phyloP scores from a whole-genome alignment of 768 basidiomycete genomes.

The Piloderma croceum region DNA sequence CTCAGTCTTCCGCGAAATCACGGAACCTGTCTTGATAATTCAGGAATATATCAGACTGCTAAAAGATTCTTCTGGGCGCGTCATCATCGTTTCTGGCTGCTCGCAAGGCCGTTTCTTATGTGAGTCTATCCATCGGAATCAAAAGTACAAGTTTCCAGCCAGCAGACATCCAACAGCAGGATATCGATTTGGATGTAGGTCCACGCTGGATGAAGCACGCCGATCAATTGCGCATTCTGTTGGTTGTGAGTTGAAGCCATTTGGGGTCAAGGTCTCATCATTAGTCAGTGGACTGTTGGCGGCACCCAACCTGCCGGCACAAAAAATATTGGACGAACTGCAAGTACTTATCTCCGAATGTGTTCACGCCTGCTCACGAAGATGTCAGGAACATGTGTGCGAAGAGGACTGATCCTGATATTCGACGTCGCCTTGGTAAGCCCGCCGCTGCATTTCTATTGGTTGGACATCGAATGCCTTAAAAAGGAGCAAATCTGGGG shows the following conservation, averaged over 20 bases:
- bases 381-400: not conserved
- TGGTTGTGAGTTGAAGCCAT: slow-evolving; percentile 8
- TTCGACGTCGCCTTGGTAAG: not conserved
- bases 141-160: not conserved
- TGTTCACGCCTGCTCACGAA: too few relatives aligned
- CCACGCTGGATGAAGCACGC: slow-evolving; percentile 5
- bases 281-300: slow-evolving; percentile 2
- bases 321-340: too few relatives aligned
- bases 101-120: slow-evolving; percentile 2
- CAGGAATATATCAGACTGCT: slow-evolving; percentile 24
- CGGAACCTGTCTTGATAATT: slow-evolving; percentile 22
- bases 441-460: too few relatives aligned
- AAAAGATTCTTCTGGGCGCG: slow-evolving; percentile 22
- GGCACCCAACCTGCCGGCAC: too few relatives aligned
- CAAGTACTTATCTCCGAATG: too few relatives aligned
- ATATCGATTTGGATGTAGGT: not conserved
- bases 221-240: slow-evolving; percentile 12
- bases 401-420: not conserved
- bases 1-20: slow-evolving; percentile 16
- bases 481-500: too few relatives aligned
- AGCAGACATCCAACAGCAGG: not conserved
- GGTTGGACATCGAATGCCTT: too few relatives aligned
- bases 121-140: not conserved
- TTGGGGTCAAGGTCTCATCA: slow-evolving; percentile 14
- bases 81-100: slow-evolving; percentile 22